These are phyloP conservation scores for Cyberlindnera lachancei DNA, from an alignment of 805 yeast species.

Conservation along the genomic window DNA sequence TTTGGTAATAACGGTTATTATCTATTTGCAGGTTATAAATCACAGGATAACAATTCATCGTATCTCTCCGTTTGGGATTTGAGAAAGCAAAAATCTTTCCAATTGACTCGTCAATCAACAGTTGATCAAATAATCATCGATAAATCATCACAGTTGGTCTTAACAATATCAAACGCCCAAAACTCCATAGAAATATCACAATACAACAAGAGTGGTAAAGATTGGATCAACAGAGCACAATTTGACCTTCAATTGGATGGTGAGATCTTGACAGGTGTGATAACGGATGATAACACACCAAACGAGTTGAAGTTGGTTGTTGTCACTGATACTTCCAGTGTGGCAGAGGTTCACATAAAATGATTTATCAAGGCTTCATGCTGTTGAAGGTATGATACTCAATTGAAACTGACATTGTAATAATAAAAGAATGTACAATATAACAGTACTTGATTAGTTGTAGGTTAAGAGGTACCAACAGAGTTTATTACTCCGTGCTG, in stretches of 20 bases:
- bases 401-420: too few relatives aligned
- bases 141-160: constrained; percentile 17
- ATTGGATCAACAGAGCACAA: constrained; percentile 10
- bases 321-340: constrained; percentile 4
- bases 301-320: constrained; percentile 7
- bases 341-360: constrained; percentile 2
- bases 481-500: too few relatives aligned
- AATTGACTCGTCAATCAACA: constrained; percentile 4
- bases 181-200: constrained; percentile 16
- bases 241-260: constrained; percentile 9
- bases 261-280: constrained; percentile 9
- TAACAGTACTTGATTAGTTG: too few relatives aligned
- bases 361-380: constrained; percentile 1
- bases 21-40: constrained; percentile 30
- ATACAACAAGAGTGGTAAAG: constrained; percentile 15
- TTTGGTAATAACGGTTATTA: constrained; percentile 66
- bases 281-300: constrained; percentile 8
- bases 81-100: constrained; percentile 28
- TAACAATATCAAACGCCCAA: constrained; percentile 4
- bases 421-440: too few relatives aligned
- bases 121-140: constrained; percentile 12
- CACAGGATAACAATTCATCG: constrained; percentile 11
- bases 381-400: too few relatives aligned
- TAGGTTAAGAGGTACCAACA: too few relatives aligned
- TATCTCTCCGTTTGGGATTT: constrained; percentile 40